phyloP scores from a whole-genome alignment of 345 rosid genomes.

The Pseudoturritis turrita region DNA sequence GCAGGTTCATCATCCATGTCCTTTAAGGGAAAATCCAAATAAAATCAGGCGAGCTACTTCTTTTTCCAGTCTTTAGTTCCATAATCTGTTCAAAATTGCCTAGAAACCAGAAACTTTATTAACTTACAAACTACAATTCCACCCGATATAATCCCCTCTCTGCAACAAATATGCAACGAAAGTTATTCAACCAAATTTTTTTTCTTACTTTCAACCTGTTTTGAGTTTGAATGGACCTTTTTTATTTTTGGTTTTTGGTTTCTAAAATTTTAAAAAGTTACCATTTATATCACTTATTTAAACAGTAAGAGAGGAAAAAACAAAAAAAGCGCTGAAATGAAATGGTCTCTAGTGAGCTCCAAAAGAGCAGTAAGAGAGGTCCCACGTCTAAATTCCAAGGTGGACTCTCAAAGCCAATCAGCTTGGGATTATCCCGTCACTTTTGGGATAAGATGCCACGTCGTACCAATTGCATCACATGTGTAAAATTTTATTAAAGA shows the following conservation, averaged over 20 bases:
- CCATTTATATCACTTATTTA: neutral
- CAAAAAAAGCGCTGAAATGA: neutral
- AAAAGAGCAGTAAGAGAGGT: conserved; percentile 27
- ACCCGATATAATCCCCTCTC: neutral
- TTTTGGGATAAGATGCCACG: conserved; percentile 35
- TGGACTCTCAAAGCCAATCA: conserved; percentile 31
- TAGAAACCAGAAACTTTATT: neutral
- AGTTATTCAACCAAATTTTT: neutral
- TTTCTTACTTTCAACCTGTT: neutral
- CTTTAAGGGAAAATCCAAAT: neutral
- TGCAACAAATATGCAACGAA: neutral
- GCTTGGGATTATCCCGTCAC: conserved; percentile 12
- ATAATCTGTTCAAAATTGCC: neutral
- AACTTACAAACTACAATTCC: neutral
- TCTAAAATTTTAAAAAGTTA: no score
- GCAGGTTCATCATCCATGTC: neutral
- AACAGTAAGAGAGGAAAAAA: no score
- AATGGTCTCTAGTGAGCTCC: conserved; percentile 14
- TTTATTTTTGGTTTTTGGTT: no score
- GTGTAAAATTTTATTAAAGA: neutral
- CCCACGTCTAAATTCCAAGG: conserved; percentile 26
- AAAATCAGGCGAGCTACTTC: neutral
- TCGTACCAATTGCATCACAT: conserved; percentile 14
- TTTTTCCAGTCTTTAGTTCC: neutral
- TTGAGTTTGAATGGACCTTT: neutral